Evolutionary conservation across 495 filamentous ascomycete species (phyloP).

Genomic region (Pyrenula aspistea): DNA sequence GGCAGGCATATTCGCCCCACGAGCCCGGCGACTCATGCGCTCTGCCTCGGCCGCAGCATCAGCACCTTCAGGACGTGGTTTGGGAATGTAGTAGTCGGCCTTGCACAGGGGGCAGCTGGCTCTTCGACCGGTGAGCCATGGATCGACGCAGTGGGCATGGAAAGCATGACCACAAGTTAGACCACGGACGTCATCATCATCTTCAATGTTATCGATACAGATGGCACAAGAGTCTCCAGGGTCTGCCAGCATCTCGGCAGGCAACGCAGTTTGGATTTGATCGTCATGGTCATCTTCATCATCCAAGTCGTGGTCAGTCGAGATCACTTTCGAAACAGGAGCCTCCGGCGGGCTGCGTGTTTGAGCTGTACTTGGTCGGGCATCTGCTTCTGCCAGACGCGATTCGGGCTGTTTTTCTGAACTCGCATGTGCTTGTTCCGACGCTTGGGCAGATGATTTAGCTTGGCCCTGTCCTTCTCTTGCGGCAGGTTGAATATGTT

Average conservation of each 20-base stretch:
- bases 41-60: constrained; percentile 16
- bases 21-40: constrained; percentile 17
- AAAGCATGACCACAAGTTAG: constrained; percentile 93
- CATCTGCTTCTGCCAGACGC: neutral
- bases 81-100: constrained; percentile 87
- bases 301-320: constrained; percentile 26
- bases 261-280: constrained; percentile 69
- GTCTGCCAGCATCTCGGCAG: constrained; percentile 68
- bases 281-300: constrained; percentile 74
- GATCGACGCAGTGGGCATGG: constrained; percentile 87
- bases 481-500: neutral
- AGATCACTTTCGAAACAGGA: neutral
- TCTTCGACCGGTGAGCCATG: constrained; percentile 85
- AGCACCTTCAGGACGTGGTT: constrained; percentile 53
- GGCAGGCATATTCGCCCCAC: constrained; percentile 9
- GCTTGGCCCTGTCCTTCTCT: neutral
- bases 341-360: neutral
- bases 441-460: neutral
- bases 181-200: constrained; percentile 90
- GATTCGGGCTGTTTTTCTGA: neutral
- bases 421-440: neutral
- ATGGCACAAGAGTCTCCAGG: constrained; percentile 97
- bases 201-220: constrained; percentile 85
- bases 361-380: neutral
- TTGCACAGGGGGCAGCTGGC: constrained; percentile 98